Base-by-base conservation (phyloP, 2,329 filamentous ascomycete species). In the Onygenales sp. region DNA sequence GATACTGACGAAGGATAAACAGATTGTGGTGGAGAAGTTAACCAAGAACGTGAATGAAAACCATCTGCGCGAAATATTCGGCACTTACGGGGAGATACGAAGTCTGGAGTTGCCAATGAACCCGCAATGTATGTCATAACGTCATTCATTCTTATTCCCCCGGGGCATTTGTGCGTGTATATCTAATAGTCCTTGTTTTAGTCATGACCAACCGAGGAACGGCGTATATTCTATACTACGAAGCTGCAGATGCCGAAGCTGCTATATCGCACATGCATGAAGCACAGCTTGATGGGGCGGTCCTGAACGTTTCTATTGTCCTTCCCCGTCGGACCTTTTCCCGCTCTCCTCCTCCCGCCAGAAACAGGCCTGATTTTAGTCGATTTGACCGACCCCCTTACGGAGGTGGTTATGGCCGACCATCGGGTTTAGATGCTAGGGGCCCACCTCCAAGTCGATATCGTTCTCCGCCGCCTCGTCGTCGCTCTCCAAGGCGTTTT, bases 201-300 rank as follows among this genome's bases (percentile, higher is more conserved):
- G 88, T 87, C 75, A 86, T 87, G 68, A 90, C 84, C 52, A 97
- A 97, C 65, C 85, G 92, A 54, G 92, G 93, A 46, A 95, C 89
- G 32, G 93, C 92, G 34, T 97, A 96, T 68, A 90, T 97, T 58
- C 78, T 95, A 42, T 98, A 86, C 70, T 76, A 83, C 52, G 78
- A 86, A 59, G 82, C 90, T 58, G 77, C 81, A 49, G 86, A 92
- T 58, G 92, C 93, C 27, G 89, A 96, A 70, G 78, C 83, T 11
- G 93, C 93, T 32, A 94, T 96, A 61, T 83, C 91, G 14, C 88
- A 95, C 67, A 97, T 98, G 93, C 93, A 98, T 70, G 93, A 98
- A 73, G 89, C 88, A n/a, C 88, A 95, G 65, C 74, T 95, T 32
- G 91, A 96, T 68, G 90, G 90, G 50, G 82, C 85, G 21, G 77